Conservation (phyloP, 345 rosid species). For the Atalantia buxifolia region DNA sequence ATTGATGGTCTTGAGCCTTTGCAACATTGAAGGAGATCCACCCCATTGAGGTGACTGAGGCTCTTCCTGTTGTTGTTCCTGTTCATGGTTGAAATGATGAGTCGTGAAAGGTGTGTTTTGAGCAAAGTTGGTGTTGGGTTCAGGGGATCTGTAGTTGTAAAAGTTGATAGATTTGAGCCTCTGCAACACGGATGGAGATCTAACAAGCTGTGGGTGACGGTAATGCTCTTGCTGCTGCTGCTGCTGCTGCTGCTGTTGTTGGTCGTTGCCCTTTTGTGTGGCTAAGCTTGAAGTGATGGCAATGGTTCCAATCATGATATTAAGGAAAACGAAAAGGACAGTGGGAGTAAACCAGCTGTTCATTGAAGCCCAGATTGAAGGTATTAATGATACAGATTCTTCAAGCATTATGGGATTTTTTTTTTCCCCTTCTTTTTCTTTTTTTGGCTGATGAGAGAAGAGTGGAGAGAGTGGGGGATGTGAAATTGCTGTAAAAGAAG, state of each 20-base stretch:
- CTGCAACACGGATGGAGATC: slow-evolving; percentile 71
- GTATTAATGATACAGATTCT: slow-evolving; percentile 36
- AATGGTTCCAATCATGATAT: slow-evolving; percentile 72
- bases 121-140: slow-evolving; percentile 31
- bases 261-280: slow-evolving; percentile 14
- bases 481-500: not conserved
- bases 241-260: slow-evolving; percentile 1
- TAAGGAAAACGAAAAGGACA: slow-evolving; percentile 69
- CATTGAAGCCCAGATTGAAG: slow-evolving; percentile 59
- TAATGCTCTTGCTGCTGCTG: slow-evolving; percentile 15
- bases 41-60: slow-evolving; percentile 13
- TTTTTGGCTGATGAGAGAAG: not conserved
- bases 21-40: slow-evolving; percentile 71
- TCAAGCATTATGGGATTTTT: slow-evolving; percentile 35
- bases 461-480: not conserved
- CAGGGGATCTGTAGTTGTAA: slow-evolving; percentile 36
- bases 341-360: slow-evolving; percentile 81
- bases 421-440: not conserved
- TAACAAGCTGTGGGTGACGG: slow-evolving; percentile 22
- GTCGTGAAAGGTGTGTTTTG: slow-evolving; percentile 37
- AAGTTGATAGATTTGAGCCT: slow-evolving; percentile 68
- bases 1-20: slow-evolving; percentile 61
- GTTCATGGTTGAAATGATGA: slow-evolving; percentile 17
- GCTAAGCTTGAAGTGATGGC: slow-evolving; percentile 54
- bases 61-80: slow-evolving; percentile 20